phyloP scores from a whole-genome alignment of 495 filamentous ascomycete species.

The Clavariopsis aquatica region DNA sequence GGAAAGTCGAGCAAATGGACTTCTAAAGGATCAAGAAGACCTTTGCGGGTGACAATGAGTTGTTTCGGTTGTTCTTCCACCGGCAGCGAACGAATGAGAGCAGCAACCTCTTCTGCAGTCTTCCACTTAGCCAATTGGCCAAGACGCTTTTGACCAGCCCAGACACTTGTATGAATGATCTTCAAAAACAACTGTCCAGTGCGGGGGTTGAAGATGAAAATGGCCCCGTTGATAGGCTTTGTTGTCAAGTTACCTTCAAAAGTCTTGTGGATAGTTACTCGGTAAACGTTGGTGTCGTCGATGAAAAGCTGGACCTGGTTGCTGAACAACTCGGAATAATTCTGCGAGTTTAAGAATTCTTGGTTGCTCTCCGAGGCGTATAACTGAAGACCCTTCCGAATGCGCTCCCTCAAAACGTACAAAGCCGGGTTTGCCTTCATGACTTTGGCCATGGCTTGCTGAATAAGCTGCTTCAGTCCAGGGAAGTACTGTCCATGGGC shows the following conservation, averaged over 20 bases:
- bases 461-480: conserved; percentile 91
- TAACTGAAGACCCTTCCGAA: conserved; percentile 95
- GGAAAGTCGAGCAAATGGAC: conserved; percentile 98
- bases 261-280: conserved; percentile 99
- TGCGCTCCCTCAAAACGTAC: conserved; percentile 96
- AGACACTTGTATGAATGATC: conserved; percentile 99
- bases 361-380: conserved; percentile 99
- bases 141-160: conserved; percentile 99
- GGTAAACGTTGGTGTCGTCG: conserved; percentile 99
- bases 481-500: conserved; percentile 99
- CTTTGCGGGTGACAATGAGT: conserved; percentile 97
- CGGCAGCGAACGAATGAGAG: conserved; percentile 92
- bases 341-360: conserved; percentile 98
- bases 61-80: conserved; percentile 99
- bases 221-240: conserved; percentile 99
- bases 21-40: conserved; percentile 94
- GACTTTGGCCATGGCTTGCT: conserved; percentile 99
- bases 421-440: conserved; percentile 99
- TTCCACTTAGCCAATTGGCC: conserved; percentile 99
- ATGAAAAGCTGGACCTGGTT: conserved; percentile 99
- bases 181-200: conserved; percentile 98
- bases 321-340: conserved; percentile 99
- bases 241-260: conserved; percentile 99
- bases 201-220: conserved; percentile 99
- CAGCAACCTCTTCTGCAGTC: conserved; percentile 99